Conservation (phyloP, 345 rosid species). For the Salix koriyanagi region DNA sequence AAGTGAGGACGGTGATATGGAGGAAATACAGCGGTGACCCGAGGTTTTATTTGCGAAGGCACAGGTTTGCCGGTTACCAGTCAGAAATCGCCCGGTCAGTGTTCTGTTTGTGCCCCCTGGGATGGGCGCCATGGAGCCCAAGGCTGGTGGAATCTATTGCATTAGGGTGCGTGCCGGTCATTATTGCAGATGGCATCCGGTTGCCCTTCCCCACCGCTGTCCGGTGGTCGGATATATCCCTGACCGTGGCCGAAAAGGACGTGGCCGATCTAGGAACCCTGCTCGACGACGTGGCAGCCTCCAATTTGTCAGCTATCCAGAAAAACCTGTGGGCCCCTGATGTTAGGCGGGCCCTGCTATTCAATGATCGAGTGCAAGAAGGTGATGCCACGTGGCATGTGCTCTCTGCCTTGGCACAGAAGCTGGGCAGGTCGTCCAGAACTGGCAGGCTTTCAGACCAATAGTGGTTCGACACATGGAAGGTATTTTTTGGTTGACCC, state of each 20-base stretch:
- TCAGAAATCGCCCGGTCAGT: conserved; percentile 73
- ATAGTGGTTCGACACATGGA: conserved; percentile 25
- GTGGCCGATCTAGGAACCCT: conserved; percentile 51
- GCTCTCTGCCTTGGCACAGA: conserved; percentile 43
- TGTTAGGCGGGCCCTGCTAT: conserved; percentile 59
- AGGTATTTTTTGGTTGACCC: neutral
- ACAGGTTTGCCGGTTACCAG: conserved; percentile 74
- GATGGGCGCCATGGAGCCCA: conserved; percentile 99
- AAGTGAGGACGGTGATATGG: conserved; percentile 82
- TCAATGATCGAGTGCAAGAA: conserved; percentile 40
- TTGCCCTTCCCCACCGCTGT: conserved; percentile 64
- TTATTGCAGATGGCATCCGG: conserved; percentile 79
- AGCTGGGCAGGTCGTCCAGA: conserved; percentile 48
- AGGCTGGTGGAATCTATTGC: conserved; percentile 81
- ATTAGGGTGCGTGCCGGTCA: conserved; percentile 88
- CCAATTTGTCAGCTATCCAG: conserved; percentile 68
- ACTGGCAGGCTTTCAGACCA: conserved; percentile 39
- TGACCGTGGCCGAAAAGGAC: conserved; percentile 81
- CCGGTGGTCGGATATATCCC: conserved; percentile 73
- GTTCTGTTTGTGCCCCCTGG: conserved; percentile 85
- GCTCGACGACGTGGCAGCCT: conserved; percentile 65
- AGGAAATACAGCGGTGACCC: conserved; percentile 59
- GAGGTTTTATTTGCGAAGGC: conserved; percentile 70
- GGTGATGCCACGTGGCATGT: conserved; percentile 95
- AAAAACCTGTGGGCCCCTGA: conserved; percentile 58